A percentile compares a stretch with the other conserved stretches of the same genome.
Conservation (phyloP, 2,329 filamentous ascomycete species). For the Botrytis pseudocinerea region DNA sequence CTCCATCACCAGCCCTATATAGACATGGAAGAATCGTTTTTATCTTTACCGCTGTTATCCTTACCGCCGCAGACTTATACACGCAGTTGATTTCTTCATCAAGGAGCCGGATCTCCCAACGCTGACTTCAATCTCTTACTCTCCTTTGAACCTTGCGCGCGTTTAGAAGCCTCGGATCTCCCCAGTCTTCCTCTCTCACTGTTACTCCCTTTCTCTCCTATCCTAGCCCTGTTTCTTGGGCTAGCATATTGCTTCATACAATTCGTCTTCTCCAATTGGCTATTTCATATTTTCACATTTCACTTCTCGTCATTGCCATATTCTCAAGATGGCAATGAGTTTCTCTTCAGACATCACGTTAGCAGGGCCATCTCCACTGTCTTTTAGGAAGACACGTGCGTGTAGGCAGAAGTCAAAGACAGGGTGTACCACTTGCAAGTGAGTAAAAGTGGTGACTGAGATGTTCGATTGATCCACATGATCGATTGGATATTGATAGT, state of each 20-base stretch:
- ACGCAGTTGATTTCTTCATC: constrained; percentile 16
- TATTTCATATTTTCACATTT: constrained; percentile 5
- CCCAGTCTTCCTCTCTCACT: background rate
- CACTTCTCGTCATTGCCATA: constrained; percentile 12
- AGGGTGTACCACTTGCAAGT: constrained; percentile 27
- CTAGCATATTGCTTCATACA: constrained; percentile 11
- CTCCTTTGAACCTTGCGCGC: constrained; percentile 8
- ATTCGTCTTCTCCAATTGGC: background rate
- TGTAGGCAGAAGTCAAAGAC: constrained; percentile 34
- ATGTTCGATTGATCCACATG: background rate
- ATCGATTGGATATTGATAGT: background rate
- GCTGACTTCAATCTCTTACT: background rate
- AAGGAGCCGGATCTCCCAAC: constrained; percentile 18
- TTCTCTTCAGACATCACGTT: constrained; percentile 17
- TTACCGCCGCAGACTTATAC: constrained; percentile 6
- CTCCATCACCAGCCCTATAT: constrained; percentile 7
- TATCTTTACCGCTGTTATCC: constrained; percentile 4
- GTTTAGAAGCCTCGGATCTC: background rate
- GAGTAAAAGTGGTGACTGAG: constrained; percentile 7
- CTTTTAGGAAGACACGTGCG: constrained; percentile 30
- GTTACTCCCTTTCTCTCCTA: background rate
- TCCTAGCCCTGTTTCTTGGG: constrained; percentile 1
- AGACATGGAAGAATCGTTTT: background rate
- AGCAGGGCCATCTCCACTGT: constrained; percentile 3
- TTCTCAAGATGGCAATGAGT: constrained; percentile 20